Evolutionary conservation across 2,329 filamentous ascomycete species (phyloP).

Genomic region (Elsinoe batatas): DNA sequence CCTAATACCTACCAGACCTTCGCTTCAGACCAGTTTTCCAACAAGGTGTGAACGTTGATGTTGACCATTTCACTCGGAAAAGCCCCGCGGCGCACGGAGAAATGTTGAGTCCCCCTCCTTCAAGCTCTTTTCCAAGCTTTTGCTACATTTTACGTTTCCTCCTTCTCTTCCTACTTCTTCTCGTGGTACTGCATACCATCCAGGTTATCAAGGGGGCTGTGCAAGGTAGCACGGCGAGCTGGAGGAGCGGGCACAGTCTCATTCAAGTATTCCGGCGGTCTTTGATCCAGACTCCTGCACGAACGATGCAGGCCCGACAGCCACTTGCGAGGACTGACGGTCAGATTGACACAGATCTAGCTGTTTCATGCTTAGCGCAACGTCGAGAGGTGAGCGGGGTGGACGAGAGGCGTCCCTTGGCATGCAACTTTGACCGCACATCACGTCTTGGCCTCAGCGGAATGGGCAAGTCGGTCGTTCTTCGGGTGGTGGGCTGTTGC

Average conservation of each 20-base stretch:
- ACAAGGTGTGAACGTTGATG: too few relatives aligned
- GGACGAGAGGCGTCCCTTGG: conserved; percentile 1
- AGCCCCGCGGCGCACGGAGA: too few relatives aligned
- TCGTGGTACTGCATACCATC: background rate
- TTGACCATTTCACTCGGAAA: too few relatives aligned
- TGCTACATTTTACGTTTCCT: too few relatives aligned
- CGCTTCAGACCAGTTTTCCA: too few relatives aligned
- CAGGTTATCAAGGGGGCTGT: background rate
- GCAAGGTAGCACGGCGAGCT: background rate
- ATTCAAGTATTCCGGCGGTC: background rate
- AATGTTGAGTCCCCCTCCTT: too few relatives aligned
- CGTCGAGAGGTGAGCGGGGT: conserved; percentile 3
- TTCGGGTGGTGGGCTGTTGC: background rate
- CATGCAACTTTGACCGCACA: background rate
- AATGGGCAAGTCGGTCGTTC: conserved; percentile 3
- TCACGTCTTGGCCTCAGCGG: conserved; percentile 6
- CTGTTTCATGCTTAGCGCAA: background rate
- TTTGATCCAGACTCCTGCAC: conserved; percentile 1
- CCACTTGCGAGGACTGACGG: background rate
- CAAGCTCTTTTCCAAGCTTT: too few relatives aligned
- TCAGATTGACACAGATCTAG: background rate
- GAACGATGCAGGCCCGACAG: background rate
- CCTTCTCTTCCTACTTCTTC: background rate
- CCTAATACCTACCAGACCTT: too few relatives aligned
- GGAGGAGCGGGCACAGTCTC: background rate